Percentiles rank a stretch among this genome's conserved stretches.
Conservation (phyloP, 305 asterid genomes). For the Fraxinus paxiana region DNA sequence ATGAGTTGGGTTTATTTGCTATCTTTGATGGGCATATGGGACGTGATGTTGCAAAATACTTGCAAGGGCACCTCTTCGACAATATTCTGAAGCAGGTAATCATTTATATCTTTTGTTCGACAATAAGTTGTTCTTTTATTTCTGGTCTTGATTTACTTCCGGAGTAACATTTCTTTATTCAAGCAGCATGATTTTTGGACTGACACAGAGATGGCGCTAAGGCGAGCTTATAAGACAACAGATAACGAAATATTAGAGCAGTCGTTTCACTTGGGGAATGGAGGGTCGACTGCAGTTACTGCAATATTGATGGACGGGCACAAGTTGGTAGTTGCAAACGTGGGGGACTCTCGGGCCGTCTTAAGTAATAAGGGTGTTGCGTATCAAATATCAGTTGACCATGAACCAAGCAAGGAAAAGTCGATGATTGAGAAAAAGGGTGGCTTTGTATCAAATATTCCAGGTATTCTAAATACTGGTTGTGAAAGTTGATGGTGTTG, state of each 20-base stretch:
- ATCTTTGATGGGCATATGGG: conserved; percentile 93
- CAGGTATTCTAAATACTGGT: conserved; percentile 42
- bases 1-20: conserved; percentile 77
- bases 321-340: conserved; percentile 78
- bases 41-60: conserved; percentile 65
- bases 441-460: conserved; percentile 82
- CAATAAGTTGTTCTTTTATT: background rate
- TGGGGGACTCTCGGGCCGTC: conserved; percentile 86
- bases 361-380: conserved; percentile 62
- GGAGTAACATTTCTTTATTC: background rate
- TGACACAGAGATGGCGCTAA: conserved; percentile 49
- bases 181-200: conserved; percentile 74
- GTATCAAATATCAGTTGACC: conserved; percentile 75
- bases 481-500: background rate
- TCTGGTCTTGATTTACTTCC: background rate
- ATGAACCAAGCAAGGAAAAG: conserved; percentile 77
- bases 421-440: conserved; percentile 78
- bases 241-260: conserved; percentile 70
- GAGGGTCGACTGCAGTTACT: conserved; percentile 92
- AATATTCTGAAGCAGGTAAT: conserved; percentile 67
- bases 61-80: conserved; percentile 61
- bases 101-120: background rate
- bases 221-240: conserved; percentile 60
- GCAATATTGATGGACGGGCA: conserved; percentile 69
- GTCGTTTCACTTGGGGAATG: conserved; percentile 59